These are phyloP conservation scores for Suillus spraguei DNA, from an alignment of 768 basidiomycete genomes.

Conservation along the genomic window DNA sequence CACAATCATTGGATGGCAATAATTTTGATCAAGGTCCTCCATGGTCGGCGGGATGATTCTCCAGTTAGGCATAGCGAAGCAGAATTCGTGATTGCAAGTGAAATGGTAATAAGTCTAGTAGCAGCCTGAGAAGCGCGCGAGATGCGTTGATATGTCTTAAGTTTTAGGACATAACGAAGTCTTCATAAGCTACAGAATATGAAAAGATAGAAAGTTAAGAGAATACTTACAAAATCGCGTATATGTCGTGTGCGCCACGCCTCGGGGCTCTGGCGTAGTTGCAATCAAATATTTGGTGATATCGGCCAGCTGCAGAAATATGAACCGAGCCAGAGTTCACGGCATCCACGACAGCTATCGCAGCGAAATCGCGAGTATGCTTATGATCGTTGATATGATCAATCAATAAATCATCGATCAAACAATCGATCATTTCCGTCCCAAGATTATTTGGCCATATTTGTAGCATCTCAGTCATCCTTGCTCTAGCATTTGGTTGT, in stretches of 20 bases:
- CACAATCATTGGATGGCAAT: neutral
- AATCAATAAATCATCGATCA: no score
- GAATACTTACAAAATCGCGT: neutral
- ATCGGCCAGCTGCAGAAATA: neutral
- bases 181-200: neutral
- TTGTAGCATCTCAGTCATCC: neutral
- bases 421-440: no score
- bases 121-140: neutral
- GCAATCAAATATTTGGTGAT: neutral
- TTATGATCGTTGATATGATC: no score
- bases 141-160: neutral
- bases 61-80: neutral
- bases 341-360: neutral
- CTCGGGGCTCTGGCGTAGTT: no score
- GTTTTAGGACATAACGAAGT: neutral
- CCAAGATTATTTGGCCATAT: neutral
- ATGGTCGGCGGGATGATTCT: neutral
- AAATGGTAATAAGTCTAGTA: neutral
- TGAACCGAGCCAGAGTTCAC: neutral
- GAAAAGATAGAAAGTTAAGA: neutral
- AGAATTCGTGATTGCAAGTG: neutral
- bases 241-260: neutral
- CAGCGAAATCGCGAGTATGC: neutral
- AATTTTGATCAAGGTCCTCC: neutral
- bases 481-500: neutral